Evolutionary conservation across 1,284 basidiomycete species (phyloP).

Genomic region (Phylloporus sp.): DNA sequence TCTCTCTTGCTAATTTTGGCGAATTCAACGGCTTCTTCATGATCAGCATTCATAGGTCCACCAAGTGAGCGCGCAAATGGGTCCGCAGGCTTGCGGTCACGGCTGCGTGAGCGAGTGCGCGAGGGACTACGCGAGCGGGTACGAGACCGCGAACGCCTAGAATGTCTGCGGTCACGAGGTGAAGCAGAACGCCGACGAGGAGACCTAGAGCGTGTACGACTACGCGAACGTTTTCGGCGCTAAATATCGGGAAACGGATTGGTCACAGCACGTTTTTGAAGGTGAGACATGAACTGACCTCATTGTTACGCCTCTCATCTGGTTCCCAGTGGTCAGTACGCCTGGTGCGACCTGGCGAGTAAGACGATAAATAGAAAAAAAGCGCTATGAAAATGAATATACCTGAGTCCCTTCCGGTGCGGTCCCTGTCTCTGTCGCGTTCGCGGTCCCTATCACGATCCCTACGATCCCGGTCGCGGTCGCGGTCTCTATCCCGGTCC

Average conservation of each 20-base stretch:
- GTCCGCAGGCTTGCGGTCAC: constrained; percentile 69
- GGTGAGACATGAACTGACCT: constrained; percentile 51
- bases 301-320: constrained; percentile 68
- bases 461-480: constrained; percentile 51
- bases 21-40: constrained; percentile 89
- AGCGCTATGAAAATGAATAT: not conserved
- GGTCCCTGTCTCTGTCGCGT: constrained; percentile 57
- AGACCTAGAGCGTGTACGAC: constrained; percentile 69
- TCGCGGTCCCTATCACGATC: constrained; percentile 59
- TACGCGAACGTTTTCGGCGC: constrained; percentile 64
- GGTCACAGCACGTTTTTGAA: not conserved
- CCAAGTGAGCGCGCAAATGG: constrained; percentile 81
- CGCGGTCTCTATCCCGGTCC: constrained; percentile 57
- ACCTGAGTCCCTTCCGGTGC: constrained; percentile 66
- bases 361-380: not conserved
- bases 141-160: constrained; percentile 60
- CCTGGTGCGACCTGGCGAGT: constrained; percentile 47
- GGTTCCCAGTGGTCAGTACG: constrained; percentile 82
- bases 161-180: constrained; percentile 56
- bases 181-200: constrained; percentile 69
- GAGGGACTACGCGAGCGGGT: constrained; percentile 62
- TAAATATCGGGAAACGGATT: constrained; percentile 41
- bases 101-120: constrained; percentile 66
- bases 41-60: constrained; percentile 90
- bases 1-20: constrained; percentile 95